phyloP scores from a whole-genome alignment of 2,329 filamentous ascomycete species.

The Westerdykella aurantiaca region DNA sequence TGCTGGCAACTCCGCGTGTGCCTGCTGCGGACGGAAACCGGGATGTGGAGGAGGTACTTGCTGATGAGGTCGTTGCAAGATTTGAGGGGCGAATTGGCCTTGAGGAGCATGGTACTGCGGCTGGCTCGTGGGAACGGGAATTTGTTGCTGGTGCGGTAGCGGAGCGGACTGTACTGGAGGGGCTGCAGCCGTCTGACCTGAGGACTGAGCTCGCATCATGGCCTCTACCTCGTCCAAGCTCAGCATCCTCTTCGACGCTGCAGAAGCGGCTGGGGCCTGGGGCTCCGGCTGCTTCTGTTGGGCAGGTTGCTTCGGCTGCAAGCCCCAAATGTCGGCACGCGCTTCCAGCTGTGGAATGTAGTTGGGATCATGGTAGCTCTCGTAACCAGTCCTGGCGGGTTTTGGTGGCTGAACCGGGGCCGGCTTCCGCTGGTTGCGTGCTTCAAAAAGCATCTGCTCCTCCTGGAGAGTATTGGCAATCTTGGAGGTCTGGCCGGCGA shows the following conservation, averaged over 20 bases:
- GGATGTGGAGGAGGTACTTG: conserved; percentile 35
- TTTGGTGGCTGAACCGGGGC: conserved; percentile 45
- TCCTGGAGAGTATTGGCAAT: conserved; percentile 82
- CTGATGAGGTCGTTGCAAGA: conserved; percentile 46
- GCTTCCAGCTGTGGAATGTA: conserved; percentile 87
- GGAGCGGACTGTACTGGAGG: conserved; percentile 30
- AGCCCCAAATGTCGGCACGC: conserved; percentile 88
- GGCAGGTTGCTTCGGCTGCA: conserved; percentile 55
- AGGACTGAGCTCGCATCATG: conserved; percentile 70
- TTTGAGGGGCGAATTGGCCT: conserved; percentile 45
- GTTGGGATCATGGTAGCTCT: conserved; percentile 79
- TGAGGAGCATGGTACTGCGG: conserved; percentile 32
- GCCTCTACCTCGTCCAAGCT: conserved; percentile 96
- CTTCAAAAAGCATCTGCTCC: conserved; percentile 78
- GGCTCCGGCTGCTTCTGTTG: conserved; percentile 26
- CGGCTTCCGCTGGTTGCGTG: conserved; percentile 46
- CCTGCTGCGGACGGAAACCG: conserved; percentile 38
- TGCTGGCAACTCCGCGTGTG: conserved; percentile 42
- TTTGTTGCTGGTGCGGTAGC: conserved; percentile 20
- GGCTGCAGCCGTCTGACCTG: conserved; percentile 38
- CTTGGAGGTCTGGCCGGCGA: conserved; percentile 87
- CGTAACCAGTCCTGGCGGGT: conserved; percentile 75
- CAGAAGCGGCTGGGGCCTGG: conserved; percentile 16
- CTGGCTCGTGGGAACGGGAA: conserved; percentile 4
- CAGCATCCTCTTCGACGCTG: conserved; percentile 69